A percentile compares a stretch with the other conserved stretches of the same genome.
phyloP scores from a whole-genome alignment of 148 eudicot species.

The Vaccinium corymbosum region DNA sequence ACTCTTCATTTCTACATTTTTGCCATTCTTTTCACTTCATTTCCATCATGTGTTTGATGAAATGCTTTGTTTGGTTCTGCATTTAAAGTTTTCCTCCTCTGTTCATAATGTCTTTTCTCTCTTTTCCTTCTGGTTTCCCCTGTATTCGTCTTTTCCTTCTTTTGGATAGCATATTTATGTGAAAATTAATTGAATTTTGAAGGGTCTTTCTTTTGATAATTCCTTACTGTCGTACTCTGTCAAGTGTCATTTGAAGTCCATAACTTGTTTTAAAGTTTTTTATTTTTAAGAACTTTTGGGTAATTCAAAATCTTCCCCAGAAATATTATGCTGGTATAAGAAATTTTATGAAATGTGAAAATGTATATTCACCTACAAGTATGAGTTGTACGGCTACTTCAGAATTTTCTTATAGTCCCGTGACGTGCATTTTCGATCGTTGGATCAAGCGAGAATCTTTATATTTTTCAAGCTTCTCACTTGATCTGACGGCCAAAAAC shows the following conservation, averaged over 20 bases:
- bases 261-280: not conserved
- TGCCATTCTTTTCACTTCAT: constrained; percentile 6
- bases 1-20: constrained; percentile 11
- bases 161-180: not conserved
- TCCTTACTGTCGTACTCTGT: not conserved
- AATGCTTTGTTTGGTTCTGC: not conserved
- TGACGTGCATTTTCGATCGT: too few relatives aligned
- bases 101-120: not conserved
- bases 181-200: not conserved
- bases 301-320: not conserved
- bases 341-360: not conserved
- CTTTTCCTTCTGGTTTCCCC: not conserved
- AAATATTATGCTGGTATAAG: not conserved
- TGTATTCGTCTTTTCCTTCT: not conserved
- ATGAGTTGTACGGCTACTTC: not conserved
- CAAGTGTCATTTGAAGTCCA: not conserved
- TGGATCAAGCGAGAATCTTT: too few relatives aligned
- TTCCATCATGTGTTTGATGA: not conserved
- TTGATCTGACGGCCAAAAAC: too few relatives aligned
- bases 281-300: not conserved
- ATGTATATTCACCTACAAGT: not conserved
- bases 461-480: too few relatives aligned
- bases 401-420: not conserved
- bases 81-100: constrained; percentile 9
- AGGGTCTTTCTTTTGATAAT: not conserved